Base-by-base conservation (phyloP, 306 rosid species). In the Cicer arietinum region DNA sequence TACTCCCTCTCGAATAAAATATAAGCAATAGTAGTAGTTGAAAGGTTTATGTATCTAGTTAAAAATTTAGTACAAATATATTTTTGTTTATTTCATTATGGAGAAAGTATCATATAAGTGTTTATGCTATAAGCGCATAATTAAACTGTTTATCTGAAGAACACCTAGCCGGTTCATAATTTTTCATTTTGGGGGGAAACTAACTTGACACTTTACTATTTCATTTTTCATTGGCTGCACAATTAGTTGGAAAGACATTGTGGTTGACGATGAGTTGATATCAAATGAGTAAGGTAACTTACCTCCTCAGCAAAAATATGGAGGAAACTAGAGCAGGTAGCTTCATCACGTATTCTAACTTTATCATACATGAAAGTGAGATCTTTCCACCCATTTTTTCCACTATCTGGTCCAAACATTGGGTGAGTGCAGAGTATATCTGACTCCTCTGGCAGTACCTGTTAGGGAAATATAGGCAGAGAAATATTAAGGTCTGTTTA, bases 341-440 rank as follows among this genome's bases (percentile, higher is more conserved):
- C 80, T 84, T 90, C 84, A 46, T 88, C 74, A 74, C 81, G 81
- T 6, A 90, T 75, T 56, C 92, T 80, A 79, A 88, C 95, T 79
- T 73, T 88, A 3, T 88, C 92, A 17, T 75, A 90, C 85, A 88
- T 75, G 77, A 80, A 88, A 46, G 81, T 82, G 2, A 86, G 81
- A 74, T 51, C 79, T 76, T 35, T 82, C 95, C 95, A 86, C 52
- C 90, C 95, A 81, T 88, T 54, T 51, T 81, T 88, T 41, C 86
- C 95, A 54, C 80, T 83, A 3, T 76, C 79, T 58, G 92, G 89
- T 22, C 95, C 92, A 68, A 88, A 90, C 92, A 90, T 90, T 30
- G 92, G 95, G 56, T 90, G 90, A 10, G 92, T 86, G 82, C 95
- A 88, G 41, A 88, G 84, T 20, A 90, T 62, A 66, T 87, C 89